Evolutionary conservation across 1,284 basidiomycete genomes (phyloP).

Genomic region (Kalmanozyma brasiliensis): DNA sequence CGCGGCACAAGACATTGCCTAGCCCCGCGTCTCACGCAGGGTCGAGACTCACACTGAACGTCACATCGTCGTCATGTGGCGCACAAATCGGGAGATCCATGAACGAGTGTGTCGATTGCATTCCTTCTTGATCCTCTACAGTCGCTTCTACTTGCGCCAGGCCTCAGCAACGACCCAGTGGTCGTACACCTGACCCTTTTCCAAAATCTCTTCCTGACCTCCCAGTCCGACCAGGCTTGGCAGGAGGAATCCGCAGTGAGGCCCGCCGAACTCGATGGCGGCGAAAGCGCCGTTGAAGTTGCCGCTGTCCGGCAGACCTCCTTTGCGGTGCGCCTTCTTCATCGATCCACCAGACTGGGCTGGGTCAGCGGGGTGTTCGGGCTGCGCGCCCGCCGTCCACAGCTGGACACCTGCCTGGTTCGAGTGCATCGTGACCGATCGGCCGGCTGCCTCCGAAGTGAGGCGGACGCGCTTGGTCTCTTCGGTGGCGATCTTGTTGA

Average conservation of each 20-base stretch:
- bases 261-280: constrained; percentile 62
- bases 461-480: constrained; percentile 37
- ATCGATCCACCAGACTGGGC: constrained; percentile 26
- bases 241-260: constrained; percentile 59
- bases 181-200: constrained; percentile 50
- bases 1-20: not conserved
- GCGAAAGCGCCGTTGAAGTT: constrained; percentile 46
- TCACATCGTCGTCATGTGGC: no score
- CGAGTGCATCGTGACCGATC: constrained; percentile 50
- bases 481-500: constrained; percentile 27
- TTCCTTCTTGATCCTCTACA: not conserved
- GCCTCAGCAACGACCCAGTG: constrained; percentile 54
- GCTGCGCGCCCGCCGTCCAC: constrained; percentile 52
- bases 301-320: constrained; percentile 26
- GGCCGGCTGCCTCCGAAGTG: constrained; percentile 37
- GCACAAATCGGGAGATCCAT: no score
- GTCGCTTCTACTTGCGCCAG: constrained; percentile 24
- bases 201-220: constrained; percentile 51
- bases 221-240: constrained; percentile 33
- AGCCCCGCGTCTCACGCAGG: not conserved
- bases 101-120: no score
- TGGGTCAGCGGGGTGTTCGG: constrained; percentile 38
- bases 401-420: constrained; percentile 62
- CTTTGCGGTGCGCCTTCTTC: constrained; percentile 48
- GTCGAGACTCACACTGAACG: no score